phyloP scores from a whole-genome alignment of 371 early-diverging fungal genomes.

The Quaeritorhiza haematococci region DNA sequence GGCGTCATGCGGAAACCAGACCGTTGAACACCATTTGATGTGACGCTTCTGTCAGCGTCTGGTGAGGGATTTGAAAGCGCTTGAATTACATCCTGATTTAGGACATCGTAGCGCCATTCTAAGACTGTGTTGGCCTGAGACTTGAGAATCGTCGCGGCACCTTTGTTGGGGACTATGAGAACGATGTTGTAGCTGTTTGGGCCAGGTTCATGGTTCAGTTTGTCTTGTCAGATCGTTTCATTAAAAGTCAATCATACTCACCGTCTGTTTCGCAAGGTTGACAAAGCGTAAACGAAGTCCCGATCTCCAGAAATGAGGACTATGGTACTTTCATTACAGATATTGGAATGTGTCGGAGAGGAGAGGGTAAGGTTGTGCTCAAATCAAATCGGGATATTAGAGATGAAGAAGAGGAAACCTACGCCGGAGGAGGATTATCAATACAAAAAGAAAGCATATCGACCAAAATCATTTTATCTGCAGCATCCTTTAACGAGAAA shows the following conservation, averaged over 20 bases:
- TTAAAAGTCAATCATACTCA: too few relatives aligned
- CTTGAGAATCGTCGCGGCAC: conserved; percentile 9
- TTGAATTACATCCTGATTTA: conserved; percentile 7
- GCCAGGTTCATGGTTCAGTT: too few relatives aligned
- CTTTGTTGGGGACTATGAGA: conserved; percentile 22
- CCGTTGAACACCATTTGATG: not conserved
- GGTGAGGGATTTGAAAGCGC: conserved; percentile 1
- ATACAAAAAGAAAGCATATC: conserved; percentile 19
- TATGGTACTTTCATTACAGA: conserved; percentile 16
- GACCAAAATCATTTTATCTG: conserved; percentile 23
- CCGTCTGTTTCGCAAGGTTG: conserved; percentile 12
- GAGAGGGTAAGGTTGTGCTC: not conserved
- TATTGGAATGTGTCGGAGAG: not conserved
- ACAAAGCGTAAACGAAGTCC: conserved; percentile 22
- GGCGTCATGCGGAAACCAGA: too few relatives aligned
- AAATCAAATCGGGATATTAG: not conserved
- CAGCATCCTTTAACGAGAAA: too few relatives aligned
- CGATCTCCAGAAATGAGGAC: conserved; percentile 21
- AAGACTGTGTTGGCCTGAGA: conserved; percentile 14
- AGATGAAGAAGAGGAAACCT: not conserved
- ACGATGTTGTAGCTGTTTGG: conserved; percentile 21
- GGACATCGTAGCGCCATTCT: conserved; percentile 22
- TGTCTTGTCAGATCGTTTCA: too few relatives aligned
- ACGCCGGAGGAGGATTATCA: conserved; percentile 19
- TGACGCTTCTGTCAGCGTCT: not conserved